Evolutionary conservation across 352 stramenopile species (phyloP).

Genomic region (Pythium diclinum): DNA sequence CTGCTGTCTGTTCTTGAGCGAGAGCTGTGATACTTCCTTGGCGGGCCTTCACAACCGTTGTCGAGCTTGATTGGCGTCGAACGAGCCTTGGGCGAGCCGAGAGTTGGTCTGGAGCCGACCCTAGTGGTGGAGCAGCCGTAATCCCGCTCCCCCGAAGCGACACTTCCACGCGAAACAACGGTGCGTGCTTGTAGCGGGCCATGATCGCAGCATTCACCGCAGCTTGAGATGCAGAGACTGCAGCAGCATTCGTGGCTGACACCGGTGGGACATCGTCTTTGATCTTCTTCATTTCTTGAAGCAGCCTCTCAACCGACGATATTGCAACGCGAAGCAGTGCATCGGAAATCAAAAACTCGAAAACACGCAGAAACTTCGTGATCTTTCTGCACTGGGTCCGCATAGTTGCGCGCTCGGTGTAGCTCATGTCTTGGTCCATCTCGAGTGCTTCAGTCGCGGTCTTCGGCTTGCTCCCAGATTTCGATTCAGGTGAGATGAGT

Average conservation of each 20-base stretch:
- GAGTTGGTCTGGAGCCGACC: not conserved
- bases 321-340: slow-evolving; percentile 74
- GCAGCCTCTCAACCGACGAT: slow-evolving; percentile 42
- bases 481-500: not conserved
- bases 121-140: slow-evolving; percentile 15
- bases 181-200: slow-evolving; percentile 25
- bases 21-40: not conserved
- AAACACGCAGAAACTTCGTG: slow-evolving; percentile 89
- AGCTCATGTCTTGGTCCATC: slow-evolving; percentile 82
- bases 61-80: slow-evolving; percentile 19
- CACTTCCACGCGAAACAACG: slow-evolving; percentile 81
- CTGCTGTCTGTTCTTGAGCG: slow-evolving; percentile 15
- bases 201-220: slow-evolving; percentile 29
- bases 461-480: slow-evolving; percentile 4
- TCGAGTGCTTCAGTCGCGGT: slow-evolving; percentile 20
- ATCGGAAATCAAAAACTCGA: slow-evolving; percentile 89
- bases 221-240: slow-evolving; percentile 19
- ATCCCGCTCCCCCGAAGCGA: slow-evolving; percentile 24
- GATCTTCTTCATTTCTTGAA: slow-evolving; percentile 43
- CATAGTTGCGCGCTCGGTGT: slow-evolving; percentile 92
- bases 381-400: slow-evolving; percentile 89
- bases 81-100: slow-evolving; percentile 12
- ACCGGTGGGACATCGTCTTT: slow-evolving; percentile 19
- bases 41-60: not conserved
- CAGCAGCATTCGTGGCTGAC: not conserved